phyloP scores from a whole-genome alignment of 805 yeast species.

The Pichia paraexigua region DNA sequence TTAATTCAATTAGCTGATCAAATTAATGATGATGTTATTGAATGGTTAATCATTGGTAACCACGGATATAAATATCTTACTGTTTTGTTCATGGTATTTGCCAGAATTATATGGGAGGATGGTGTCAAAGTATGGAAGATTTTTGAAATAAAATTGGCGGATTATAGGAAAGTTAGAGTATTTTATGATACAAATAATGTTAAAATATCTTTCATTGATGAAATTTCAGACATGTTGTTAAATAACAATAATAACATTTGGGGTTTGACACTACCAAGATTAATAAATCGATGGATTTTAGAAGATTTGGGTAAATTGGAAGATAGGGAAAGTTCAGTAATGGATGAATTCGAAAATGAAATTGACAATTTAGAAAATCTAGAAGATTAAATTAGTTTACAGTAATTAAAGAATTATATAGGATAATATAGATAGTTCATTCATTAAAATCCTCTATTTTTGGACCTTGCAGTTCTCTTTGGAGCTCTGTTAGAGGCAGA shows the following conservation, averaged over 20 bases:
- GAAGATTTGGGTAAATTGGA: constrained; percentile 36
- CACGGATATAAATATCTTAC: constrained; percentile 70
- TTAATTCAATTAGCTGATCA: constrained; percentile 68
- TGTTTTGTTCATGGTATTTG: constrained; percentile 60
- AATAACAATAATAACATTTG: constrained; percentile 46
- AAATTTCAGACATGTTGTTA: constrained; percentile 57
- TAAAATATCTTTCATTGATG: constrained; percentile 58
- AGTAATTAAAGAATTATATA: background rate
- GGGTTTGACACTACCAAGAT: constrained; percentile 66
- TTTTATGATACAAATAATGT: constrained; percentile 29
- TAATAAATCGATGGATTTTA: constrained; percentile 35
- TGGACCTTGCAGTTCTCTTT: constrained; percentile 18
- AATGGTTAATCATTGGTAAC: constrained; percentile 46
- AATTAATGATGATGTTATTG: constrained; percentile 39
- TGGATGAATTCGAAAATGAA: constrained; percentile 27
- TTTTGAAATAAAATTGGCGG: constrained; percentile 51
- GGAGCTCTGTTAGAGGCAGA: constrained; percentile 6
- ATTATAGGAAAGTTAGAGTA: constrained; percentile 62
- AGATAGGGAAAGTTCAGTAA: constrained; percentile 32
- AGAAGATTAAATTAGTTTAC: background rate
- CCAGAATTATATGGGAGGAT: constrained; percentile 36
- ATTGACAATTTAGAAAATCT: constrained; percentile 16
- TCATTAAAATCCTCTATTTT: constrained; percentile 8
- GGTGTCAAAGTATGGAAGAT: constrained; percentile 7
- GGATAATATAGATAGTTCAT: background rate